Base-by-base conservation (phyloP, 257 asterid genomes). In the Verbascum thapsus region DNA sequence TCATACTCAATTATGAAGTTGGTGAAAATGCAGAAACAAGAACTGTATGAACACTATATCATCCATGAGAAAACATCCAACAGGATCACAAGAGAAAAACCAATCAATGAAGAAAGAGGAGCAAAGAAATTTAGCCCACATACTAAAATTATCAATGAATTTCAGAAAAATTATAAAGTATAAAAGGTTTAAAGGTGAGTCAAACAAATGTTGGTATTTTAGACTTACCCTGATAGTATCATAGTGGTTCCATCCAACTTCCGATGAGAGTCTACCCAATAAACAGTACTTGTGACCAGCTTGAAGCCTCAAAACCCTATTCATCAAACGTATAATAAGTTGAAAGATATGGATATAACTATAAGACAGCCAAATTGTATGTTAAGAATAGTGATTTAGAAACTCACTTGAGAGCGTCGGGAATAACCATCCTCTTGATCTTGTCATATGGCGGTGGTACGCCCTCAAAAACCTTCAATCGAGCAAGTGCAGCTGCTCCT, bases 221-320 rank as follows among this genome's bases (percentile, higher is more conserved):
- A 45, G 20, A 50, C 75, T 58, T 59, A 81, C 96, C 86, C 79
- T 76, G 78, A 88, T 83, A 10, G 86, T 85, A 8, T 88, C 96
- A 2, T 74, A 80, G 39, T 88, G 86, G 69, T 88, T 88, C 96
- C 96, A 85, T 43, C 96, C 96, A 15, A 85, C 95, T 71, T 88
- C 96, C 0, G 91, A 83, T 60, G 96, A 88, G 10, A 88, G 88
- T 65, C 81, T 70, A 32, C 96, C 96, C 76, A 88, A 59, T 78
- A 85, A 66, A 57, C 95, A 88, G 72, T 83, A 88, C 59, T 88
- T 88, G 61, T 88, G 96, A 8, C 96, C 91, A 64, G 96, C 88
- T 67, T 85, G 91, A 11, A 88, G 95, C 82, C 95, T 85, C 91
- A 88, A 72, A 11, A 88, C 96, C 91, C 96, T 88, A 30, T 17